Evolutionary conservation across 1,284 basidiomycete genomes (phyloP).

Genomic region (Papiliotrema terrestris): DNA sequence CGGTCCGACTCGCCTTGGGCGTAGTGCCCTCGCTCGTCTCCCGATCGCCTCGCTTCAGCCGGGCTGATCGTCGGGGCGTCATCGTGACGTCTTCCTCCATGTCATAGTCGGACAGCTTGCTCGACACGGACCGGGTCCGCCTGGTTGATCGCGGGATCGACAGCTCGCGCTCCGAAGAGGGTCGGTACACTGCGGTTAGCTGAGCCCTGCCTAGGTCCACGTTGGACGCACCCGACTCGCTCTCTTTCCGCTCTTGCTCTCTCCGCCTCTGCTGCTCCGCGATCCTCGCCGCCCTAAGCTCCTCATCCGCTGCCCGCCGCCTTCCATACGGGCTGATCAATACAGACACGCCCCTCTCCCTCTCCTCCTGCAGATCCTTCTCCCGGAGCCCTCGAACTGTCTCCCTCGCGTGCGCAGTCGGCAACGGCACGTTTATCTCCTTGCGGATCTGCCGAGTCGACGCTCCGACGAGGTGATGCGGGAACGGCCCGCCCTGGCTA

Average conservation of each 20-base stretch:
- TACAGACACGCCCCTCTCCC: conserved; percentile 22
- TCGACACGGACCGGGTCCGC: conserved; percentile 2
- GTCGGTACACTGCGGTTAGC: not conserved
- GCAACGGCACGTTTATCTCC: conserved; percentile 43
- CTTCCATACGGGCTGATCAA: conserved; percentile 48
- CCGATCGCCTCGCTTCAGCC: conserved; percentile 23
- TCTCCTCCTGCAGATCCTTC: conserved; percentile 27
- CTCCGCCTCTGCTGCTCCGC: conserved; percentile 5
- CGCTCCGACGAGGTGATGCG: conserved; percentile 30
- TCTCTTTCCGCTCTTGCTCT: not conserved
- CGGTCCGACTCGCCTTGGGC: conserved; percentile 14
- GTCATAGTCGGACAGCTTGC: conserved; percentile 11
- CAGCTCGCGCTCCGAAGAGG: not conserved
- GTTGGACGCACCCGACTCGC: conserved; percentile 1
- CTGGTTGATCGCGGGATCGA: conserved; percentile 2
- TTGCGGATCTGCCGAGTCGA: conserved; percentile 39
- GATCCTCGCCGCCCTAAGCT: conserved; percentile 24
- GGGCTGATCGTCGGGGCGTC: conserved; percentile 35
- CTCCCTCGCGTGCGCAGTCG: conserved; percentile 37
- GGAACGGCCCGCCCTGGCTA: conserved; percentile 13
- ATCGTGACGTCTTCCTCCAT: conserved; percentile 18
- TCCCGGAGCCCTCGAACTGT: conserved; percentile 24
- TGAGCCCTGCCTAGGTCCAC: not conserved
- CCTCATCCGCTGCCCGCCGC: conserved; percentile 30
- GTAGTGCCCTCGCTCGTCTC: conserved; percentile 22